These are phyloP conservation scores for Cornus suecica DNA, from an alignment of 148 eudicot species.

Conservation along the genomic window DNA sequence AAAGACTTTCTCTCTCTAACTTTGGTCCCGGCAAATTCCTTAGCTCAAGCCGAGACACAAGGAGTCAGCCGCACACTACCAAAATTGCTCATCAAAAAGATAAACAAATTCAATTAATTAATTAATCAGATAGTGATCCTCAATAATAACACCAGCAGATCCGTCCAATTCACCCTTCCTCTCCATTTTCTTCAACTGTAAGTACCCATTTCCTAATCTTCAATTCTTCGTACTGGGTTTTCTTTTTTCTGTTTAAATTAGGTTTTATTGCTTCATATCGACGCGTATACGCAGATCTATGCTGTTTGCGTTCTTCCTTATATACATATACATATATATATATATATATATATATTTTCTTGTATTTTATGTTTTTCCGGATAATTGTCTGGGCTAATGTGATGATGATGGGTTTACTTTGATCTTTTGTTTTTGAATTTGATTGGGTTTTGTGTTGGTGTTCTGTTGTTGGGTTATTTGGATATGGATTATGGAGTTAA, in stretches of 20 bases:
- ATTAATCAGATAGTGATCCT: no score
- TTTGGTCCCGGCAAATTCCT: neutral
- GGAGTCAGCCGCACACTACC: neutral
- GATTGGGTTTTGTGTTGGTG: neutral
- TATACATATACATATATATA: no score
- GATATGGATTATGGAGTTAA: neutral
- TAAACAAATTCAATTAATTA: no score
- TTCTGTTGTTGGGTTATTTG: neutral
- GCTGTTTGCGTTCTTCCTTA: conserved; percentile 1
- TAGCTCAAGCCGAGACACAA: neutral
- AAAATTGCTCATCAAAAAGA: neutral
- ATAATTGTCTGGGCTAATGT: neutral
- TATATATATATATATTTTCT: neutral
- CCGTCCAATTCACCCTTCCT: neutral
- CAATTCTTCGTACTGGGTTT: neutral
- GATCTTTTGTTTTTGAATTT: neutral
- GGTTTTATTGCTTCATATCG: neutral
- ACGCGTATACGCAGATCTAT: neutral
- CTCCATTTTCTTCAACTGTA: neutral
- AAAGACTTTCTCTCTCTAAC: neutral
- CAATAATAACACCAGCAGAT: neutral
- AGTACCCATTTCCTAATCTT: neutral
- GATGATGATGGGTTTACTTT: neutral
- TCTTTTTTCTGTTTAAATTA: neutral
- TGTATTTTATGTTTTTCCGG: neutral